Base-by-base conservation (phyloP, 495 filamentous ascomycete genomes). In the Tuber umbilicatum region DNA sequence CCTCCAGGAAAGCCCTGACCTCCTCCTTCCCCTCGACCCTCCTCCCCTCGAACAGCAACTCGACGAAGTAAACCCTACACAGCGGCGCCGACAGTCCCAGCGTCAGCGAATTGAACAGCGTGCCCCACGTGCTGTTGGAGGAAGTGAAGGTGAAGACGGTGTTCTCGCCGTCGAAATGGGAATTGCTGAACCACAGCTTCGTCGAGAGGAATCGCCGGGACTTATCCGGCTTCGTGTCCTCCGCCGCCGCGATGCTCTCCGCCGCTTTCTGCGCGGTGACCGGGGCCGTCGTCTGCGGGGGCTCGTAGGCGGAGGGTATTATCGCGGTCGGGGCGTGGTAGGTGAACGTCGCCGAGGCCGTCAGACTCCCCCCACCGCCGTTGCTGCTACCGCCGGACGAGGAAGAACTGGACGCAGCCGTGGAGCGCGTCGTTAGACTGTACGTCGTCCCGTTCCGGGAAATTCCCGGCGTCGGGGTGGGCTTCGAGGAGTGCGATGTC, bases 11-110 rank as follows among this genome's bases (percentile, higher is more conserved):
- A 47, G 70, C 67, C 67, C 38, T 67, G 17, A 73, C 27, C 27
- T 77, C 50, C 14, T 76, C 70, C 5, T 72, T 31, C 14, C 71
- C 70, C 50, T 55, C 23, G 1, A 78, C 70, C 50, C 47, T 70
- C 23, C 47, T 35, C 31, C 42, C 70, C 68, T 77, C 74, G 39
- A 78, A 78, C 38, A 78, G n/a, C 23, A 78, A 38, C 71, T 78
- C 76, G 64, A 78, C 71, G n/a, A 73, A 78, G 64, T 78, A 78
- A 35, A 78, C 76, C 39, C 76, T 76, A 31, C 76, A 78, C 45
- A 78, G 68, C 27, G 76, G 76, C 23, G 76, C 76, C 19, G 74
- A 73, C 41, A 78, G 67, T 5, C 76, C 76, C 42, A 78, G 35
- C 21, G 76, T 78, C 6, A 78, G n/a, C 17, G 70, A 73, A 50